These are phyloP conservation scores for Niebla homalea DNA, from an alignment of 495 filamentous ascomycete species.

Conservation along the genomic window DNA sequence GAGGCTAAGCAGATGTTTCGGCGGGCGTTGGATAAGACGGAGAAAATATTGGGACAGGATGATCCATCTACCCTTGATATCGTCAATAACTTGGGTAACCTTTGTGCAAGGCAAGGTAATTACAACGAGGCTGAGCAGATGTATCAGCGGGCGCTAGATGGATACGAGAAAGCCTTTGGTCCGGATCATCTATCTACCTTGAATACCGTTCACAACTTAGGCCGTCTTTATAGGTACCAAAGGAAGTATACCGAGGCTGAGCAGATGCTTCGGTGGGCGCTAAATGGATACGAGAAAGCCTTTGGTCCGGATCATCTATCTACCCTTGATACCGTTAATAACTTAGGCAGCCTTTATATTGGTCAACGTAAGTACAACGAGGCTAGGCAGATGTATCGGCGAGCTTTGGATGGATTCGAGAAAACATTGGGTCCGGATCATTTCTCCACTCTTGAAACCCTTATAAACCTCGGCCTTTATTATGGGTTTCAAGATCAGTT, in stretches of 20 bases:
- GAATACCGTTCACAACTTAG: too few relatives aligned
- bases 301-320: conserved; percentile 15
- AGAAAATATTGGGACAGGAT: conserved; percentile 18
- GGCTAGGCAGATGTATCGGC: conserved; percentile 14
- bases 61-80: conserved; percentile 26
- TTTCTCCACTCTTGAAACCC: too few relatives aligned
- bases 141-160: conserved; percentile 21
- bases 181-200: too few relatives aligned
- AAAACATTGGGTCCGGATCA: conserved; percentile 24
- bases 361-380: conserved; percentile 21
- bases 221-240: too few relatives aligned
- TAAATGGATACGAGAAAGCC: conserved; percentile 6
- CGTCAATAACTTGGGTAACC: conserved; percentile 24
- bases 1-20: too few relatives aligned
- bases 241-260: too few relatives aligned
- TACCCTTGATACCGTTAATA: conserved; percentile 17
- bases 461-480: too few relatives aligned
- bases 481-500: too few relatives aligned
- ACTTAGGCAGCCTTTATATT: conserved; percentile 24
- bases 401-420: conserved; percentile 22
- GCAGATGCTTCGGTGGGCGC: conserved; percentile 4
- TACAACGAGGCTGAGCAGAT: conserved; percentile 8
- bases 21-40: conserved; percentile 4
- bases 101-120: conserved; percentile 26
- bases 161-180: neutral